A percentile compares a stretch with the other conserved stretches of the same genome.
These are phyloP conservation scores for Microthlaspi erraticum DNA, from an alignment of 345 rosid genomes.

Conservation along the genomic window DNA sequence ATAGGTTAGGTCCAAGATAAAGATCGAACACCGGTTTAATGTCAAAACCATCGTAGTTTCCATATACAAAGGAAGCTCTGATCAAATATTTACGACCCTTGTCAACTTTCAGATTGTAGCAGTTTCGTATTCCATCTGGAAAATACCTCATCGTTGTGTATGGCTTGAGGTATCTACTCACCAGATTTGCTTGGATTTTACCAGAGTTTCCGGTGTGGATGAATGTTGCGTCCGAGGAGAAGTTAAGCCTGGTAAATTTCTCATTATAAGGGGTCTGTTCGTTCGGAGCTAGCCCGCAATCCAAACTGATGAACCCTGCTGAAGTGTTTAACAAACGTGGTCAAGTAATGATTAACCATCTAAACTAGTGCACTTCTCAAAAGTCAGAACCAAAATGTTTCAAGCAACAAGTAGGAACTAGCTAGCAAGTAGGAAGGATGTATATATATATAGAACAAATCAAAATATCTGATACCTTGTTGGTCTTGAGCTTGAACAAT, in stretches of 20 bases:
- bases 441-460: background rate
- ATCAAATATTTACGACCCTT: constrained; percentile 43
- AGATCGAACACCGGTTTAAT: constrained; percentile 42
- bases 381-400: background rate
- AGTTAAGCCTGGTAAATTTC: rapidly evolving
- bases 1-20: constrained; percentile 48
- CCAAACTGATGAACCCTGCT: constrained; percentile 56
- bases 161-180: background rate
- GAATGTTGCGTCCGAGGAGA: constrained; percentile 40
- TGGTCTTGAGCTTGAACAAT: constrained; percentile 39
- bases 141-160: constrained; percentile 23
- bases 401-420: no score
- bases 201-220: constrained; percentile 31
- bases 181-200: background rate
- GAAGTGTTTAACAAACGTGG: background rate
- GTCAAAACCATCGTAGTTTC: constrained; percentile 47
- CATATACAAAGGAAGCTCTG: constrained; percentile 41
- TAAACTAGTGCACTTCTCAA: background rate
- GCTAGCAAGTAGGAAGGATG: background rate
- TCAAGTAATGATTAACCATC: background rate
- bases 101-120: constrained; percentile 43
- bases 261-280: constrained; percentile 24
- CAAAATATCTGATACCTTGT: constrained; percentile 30
- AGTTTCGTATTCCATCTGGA: constrained; percentile 47
- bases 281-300: constrained; percentile 43